Evolutionary conservation across 805 yeast species (phyloP), one percentile per base, ranked within the genome.

Genomic region (Lipomyces yamadae): DNA sequence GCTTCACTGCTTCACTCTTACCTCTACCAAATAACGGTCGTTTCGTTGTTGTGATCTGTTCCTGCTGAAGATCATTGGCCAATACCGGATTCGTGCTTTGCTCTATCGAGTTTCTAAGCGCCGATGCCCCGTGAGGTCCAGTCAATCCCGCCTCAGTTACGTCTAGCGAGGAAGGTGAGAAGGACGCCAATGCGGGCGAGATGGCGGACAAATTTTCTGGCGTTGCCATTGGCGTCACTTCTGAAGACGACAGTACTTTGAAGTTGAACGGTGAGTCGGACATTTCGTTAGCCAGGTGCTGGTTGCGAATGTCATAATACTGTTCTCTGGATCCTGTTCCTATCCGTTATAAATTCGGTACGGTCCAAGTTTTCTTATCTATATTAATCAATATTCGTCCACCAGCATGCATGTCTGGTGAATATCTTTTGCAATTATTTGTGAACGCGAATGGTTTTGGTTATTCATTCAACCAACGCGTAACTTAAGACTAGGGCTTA

Each of bases 181-280:
- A 63, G 54, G 60, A 34, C 29, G 69, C 67, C 39, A 63, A 58
- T 15, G 63, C 64, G 7, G 66, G 60, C 15, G 69, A 57, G 37
- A 61, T 45, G 37, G 55, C 45, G 37, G 61, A 53, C 11, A 66
- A 60, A 45, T 59, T 59, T 33, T 66, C 69, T 18, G 69, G 69
- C 2, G 65, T 65, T 18, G 24, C 50, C 32, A 61, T 29, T 5
- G 68, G 68, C 30, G 68, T 60, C 35, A 58, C 62, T 24, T 65
- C 68, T 18, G 66, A 42, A 18, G 69, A 59, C n/a, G 69, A 66
- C 24, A 63, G 55, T 4, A 59, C 58, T 42, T 62, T 63, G 34
- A 66, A 66, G 52, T 66, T 62, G 58, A 66, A 55, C 30, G 69
- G 69, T 55, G 69, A 66, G 60, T 54, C 65, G 18, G 65, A 35